Evolutionary conservation across 441 rosid species (phyloP).

Genomic region (Francoa sonchifolia): DNA sequence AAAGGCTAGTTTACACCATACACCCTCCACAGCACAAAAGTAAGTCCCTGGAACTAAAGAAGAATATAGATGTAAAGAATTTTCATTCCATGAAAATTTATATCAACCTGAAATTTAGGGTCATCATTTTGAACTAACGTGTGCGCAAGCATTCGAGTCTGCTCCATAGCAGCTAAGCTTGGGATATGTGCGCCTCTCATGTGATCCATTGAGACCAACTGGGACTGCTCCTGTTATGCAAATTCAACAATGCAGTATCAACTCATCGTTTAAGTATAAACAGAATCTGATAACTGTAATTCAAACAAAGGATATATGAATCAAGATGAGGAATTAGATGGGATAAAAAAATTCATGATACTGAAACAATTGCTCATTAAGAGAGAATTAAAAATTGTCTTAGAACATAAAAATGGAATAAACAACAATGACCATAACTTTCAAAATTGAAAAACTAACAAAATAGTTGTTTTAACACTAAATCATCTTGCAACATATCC

Average conservation of each 20-base stretch:
- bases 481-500: too few species aligned
- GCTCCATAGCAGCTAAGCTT: constrained; percentile 86
- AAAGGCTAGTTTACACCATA: neutral
- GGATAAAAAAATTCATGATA: too few species aligned
- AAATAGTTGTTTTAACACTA: too few species aligned
- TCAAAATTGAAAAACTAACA: too few species aligned
- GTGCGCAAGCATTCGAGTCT: constrained; percentile 89
- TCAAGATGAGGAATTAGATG: too few species aligned
- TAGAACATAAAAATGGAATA: too few species aligned
- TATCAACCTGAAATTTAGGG: constrained; percentile 88
- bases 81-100: constrained; percentile 2
- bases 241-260: neutral
- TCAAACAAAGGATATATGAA: too few species aligned
- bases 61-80: constrained; percentile 2
- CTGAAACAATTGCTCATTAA: too few species aligned
- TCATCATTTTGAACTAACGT: constrained; percentile 78
- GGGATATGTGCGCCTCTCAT: constrained; percentile 48
- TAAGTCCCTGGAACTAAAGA: neutral
- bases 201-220: constrained; percentile 44
- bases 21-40: constrained; percentile 5
- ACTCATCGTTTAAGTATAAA: neutral
- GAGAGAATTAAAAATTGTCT: too few species aligned
- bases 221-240: constrained; percentile 50
- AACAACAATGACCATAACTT: too few species aligned
- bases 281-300: too few species aligned